Base-by-base conservation (phyloP, 257 asterid genomes). In the Solanum chilense region DNA sequence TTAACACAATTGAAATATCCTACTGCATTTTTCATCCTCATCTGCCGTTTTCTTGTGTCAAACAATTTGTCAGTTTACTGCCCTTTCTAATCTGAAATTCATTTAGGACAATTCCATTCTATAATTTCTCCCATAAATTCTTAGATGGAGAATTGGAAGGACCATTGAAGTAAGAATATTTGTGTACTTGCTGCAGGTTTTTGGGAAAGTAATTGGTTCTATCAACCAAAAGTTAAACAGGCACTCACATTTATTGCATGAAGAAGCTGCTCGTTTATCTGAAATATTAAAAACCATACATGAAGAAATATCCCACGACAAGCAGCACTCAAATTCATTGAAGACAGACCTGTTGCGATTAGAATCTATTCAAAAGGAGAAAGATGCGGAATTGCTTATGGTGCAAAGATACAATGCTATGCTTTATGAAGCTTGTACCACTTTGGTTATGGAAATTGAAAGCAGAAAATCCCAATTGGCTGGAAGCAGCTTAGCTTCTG, bases 341-440 rank as follows among this genome's bases (percentile, higher is more conserved):
- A 93, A 92, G 90, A 87, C 89, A 45, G 94, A 95, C 58, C 83
- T 91, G 49, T 41, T 86, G 88, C 92, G 85, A 85, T 91, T 94
- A 85, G 94, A 94, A 85, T 87, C 91, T 76, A 86, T 66, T 82
- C 90, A 87, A 88, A 92, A 93, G 87, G 96, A 94, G 92, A 97
- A 86, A 89, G 97, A 93, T 91, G 90, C 95, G 49, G 95, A 94
- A 92, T 83, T 93, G 91, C 91, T 89, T 87, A 84, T 66, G 85
- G 86, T 91, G 92, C 94, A 85, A 21, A 90, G 90, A 87, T 92
- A 91, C 75, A 68, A 91, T 87, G 88, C 93, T 20, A 90, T 87
- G 87, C 93, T 97, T 87, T 90, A 87, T 88, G 98, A 93, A 76
- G 92, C 99, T 85, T 95, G 97, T 87, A 88, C 89, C 42, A 89